A percentile compares a stretch with the other conserved stretches of the same genome.
Evolutionary conservation across 2,329 filamentous ascomycete species (phyloP).

Genomic region (Talaromyces sp.): DNA sequence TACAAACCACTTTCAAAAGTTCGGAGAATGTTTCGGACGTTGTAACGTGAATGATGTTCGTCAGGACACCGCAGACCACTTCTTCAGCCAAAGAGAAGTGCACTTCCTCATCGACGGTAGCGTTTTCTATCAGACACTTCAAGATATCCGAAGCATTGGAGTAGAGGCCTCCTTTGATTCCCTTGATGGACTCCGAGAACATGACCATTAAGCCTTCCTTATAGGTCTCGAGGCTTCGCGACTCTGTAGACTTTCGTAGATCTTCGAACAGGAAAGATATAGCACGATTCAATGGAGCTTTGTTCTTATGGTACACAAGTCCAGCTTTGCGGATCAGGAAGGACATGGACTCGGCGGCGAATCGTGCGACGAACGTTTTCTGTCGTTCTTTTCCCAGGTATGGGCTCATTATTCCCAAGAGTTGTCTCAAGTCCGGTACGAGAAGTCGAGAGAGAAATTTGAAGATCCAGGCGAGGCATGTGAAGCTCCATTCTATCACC

Average conservation of each 20-base stretch:
- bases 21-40: slow-evolving; percentile 69
- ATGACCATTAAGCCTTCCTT: slow-evolving; percentile 87
- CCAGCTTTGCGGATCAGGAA: slow-evolving; percentile 90
- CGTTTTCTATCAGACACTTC: slow-evolving; percentile 46
- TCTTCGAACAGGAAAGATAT: slow-evolving; percentile 70
- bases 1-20: slow-evolving; percentile 61
- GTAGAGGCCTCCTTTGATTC: slow-evolving; percentile 57
- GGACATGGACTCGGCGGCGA: slow-evolving; percentile 90
- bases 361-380: slow-evolving; percentile 82
- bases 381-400: slow-evolving; percentile 79
- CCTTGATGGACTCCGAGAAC: slow-evolving; percentile 76
- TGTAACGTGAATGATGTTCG: slow-evolving; percentile 79
- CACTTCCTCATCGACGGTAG: slow-evolving; percentile 29
- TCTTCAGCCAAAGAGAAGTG: slow-evolving; percentile 47
- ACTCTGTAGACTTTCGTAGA: slow-evolving; percentile 44
- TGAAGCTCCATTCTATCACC: slow-evolving; percentile 98
- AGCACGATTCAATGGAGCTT: slow-evolving; percentile 65
- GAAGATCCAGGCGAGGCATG: slow-evolving; percentile 89
- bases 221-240: slow-evolving; percentile 56
- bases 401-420: slow-evolving; percentile 77
- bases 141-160: slow-evolving; percentile 56
- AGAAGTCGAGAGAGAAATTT: slow-evolving; percentile 90
- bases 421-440: slow-evolving; percentile 77
- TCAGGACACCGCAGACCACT: slow-evolving; percentile 71
- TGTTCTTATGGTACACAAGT: slow-evolving; percentile 69